Evolutionary conservation across 2,329 filamentous ascomycete species (phyloP).

Genomic region (Emmonsia crescens): DNA sequence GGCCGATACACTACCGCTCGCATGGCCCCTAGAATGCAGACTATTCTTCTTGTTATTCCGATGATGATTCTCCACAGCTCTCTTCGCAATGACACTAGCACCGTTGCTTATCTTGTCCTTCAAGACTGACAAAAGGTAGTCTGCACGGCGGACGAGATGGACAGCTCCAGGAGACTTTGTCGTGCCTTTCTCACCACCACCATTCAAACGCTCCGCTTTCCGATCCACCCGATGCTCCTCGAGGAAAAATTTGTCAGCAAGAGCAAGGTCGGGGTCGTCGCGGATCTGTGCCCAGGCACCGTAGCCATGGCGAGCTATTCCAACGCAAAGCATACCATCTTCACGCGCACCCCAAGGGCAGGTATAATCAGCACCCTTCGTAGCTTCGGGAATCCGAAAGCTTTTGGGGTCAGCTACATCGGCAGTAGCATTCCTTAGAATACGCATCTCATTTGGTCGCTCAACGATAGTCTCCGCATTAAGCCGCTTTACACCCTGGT

Average conservation of each 20-base stretch:
- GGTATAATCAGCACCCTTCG: conserved; percentile 82
- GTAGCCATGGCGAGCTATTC: conserved; percentile 86
- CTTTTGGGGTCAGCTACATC: conserved; percentile 55
- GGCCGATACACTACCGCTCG: conserved; percentile 32
- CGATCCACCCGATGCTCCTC: conserved; percentile 98
- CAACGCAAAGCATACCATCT: conserved; percentile 93
- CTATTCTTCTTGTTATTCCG: conserved; percentile 75
- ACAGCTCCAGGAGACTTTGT: conserved; percentile 89
- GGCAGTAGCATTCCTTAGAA: conserved; percentile 65
- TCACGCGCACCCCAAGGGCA: conserved; percentile 88
- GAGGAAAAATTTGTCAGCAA: conserved; percentile 85
- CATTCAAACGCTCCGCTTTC: conserved; percentile 74
- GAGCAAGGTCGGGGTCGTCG: conserved; percentile 75
- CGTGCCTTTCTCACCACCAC: conserved; percentile 34
- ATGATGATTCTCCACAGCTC: conserved; percentile 81
- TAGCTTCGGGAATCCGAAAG: conserved; percentile 83
- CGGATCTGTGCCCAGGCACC: conserved; percentile 92
- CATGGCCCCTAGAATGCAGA: conserved; percentile 20
- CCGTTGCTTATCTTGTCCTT: conserved; percentile 72
- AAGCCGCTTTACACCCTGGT: conserved; percentile 81
- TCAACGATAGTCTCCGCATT: conserved; percentile 95
- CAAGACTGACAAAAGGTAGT: conserved; percentile 90
- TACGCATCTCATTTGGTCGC: conserved; percentile 75
- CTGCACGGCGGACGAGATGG: conserved; percentile 85
- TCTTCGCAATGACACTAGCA: conserved; percentile 53